Evolutionary conservation across 2,329 filamentous ascomycete genomes (phyloP).

Genomic region (Fusarium drepaniforme): DNA sequence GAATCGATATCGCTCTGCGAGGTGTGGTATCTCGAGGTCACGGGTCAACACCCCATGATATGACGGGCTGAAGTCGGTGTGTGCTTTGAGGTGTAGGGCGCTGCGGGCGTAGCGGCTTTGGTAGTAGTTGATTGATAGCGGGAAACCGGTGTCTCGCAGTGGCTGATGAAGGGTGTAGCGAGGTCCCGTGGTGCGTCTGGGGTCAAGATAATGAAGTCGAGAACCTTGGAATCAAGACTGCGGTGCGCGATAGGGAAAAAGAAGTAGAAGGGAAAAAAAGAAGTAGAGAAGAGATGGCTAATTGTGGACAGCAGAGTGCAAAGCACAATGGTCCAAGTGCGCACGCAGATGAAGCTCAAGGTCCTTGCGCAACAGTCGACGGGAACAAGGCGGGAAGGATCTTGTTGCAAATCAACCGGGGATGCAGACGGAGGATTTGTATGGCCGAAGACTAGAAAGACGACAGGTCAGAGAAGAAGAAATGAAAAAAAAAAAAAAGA

Average conservation of each 20-base stretch:
- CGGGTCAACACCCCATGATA: slow-evolving; percentile 44
- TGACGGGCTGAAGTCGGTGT: slow-evolving; percentile 39
- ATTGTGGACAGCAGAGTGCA: slow-evolving; percentile 3
- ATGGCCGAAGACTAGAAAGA: slow-evolving; percentile 16
- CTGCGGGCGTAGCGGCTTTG: slow-evolving; percentile 38
- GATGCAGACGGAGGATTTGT: slow-evolving; percentile 12
- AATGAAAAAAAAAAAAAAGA: neutral
- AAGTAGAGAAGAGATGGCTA: slow-evolving; percentile 26
- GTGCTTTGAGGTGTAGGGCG: slow-evolving; percentile 30
- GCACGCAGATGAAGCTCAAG: slow-evolving; percentile 25
- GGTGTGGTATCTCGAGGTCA: slow-evolving; percentile 38
- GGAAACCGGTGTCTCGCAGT: slow-evolving; percentile 30
- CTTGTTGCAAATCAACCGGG: slow-evolving; percentile 17
- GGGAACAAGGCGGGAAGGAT: slow-evolving; percentile 37
- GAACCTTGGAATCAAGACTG: slow-evolving; percentile 12
- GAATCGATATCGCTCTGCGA: slow-evolving; percentile 28
- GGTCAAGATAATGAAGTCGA: slow-evolving; percentile 14
- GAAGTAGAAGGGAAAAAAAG: slow-evolving; percentile 8
- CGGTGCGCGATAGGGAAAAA: slow-evolving; percentile 24
- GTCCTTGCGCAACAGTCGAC: slow-evolving; percentile 24
- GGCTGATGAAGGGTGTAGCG: slow-evolving; percentile 9
- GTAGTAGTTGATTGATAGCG: slow-evolving; percentile 42
- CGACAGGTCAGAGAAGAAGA: slow-evolving; percentile 10
- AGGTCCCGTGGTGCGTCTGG: slow-evolving; percentile 30
- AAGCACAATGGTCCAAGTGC: slow-evolving; percentile 18